Evolutionary conservation across 768 basidiomycete genomes (phyloP), one percentile per base, ranked within the genome.

Genomic region (Suillus americanus): DNA sequence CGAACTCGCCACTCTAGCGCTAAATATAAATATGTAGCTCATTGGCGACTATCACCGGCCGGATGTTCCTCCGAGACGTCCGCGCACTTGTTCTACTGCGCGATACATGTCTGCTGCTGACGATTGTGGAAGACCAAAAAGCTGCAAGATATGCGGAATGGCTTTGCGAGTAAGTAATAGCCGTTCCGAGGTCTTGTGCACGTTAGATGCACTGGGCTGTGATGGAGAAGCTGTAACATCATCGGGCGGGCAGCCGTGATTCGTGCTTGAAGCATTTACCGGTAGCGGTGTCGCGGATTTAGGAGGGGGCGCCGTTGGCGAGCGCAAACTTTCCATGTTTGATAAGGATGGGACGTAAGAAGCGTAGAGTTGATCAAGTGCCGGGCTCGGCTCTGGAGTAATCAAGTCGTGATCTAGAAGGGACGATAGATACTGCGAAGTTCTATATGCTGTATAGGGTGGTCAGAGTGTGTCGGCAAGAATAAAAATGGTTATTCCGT

Each of bases 361-460:
- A 4, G 70, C 63, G 75, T 91, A 93, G 41, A 92, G 75, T 2
- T 68, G 67, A 66, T 93, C 89, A 28, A 94, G 82, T 25, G 78
- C 76, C 59, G 77, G 66, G 71, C 82, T 86, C 20, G 83, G 75
- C 70, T 86, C 73, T 3, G 90, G 87, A 13, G 84, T 78, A 55
- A 94, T 85, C 38, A 81, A 75, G 3, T 82, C 84, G 40, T 78
- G 77, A 54, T 85, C 79, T 50, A 92, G 72, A 56, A 94, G 83
- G 33, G 78, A 79, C 68, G 86, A 78, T 1, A 94, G 78, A 77
- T 92, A 88, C 70, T 85, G 79, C 10, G 92, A 89, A 38, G 89
- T 82, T 78, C 83, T 88, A 76, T 85, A 90, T 35, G 89, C 90
- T 91, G 70, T 33, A 37, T 63, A 46, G 7, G 3, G 20, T 50